Base-by-base conservation (phyloP, 192 early-diverging fungal genomes). In the Coemansia sp. region DNA sequence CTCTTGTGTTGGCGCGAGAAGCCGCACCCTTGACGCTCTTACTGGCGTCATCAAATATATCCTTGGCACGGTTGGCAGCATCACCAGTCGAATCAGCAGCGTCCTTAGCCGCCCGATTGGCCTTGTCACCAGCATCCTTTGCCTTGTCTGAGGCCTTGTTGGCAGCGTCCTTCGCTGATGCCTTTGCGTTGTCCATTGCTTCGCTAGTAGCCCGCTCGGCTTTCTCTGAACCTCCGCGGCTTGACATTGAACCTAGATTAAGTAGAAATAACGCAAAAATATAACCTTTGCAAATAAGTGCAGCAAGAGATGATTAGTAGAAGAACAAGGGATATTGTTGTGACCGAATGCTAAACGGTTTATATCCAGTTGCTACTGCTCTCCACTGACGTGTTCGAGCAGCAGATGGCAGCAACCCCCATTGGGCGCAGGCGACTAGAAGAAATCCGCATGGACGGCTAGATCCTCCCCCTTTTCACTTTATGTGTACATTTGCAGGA, bases 21-120 rank as follows among this genome's bases (percentile, higher is more conserved):
- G 74, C 74, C 4, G 69, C 74, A 6, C 68, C 68, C 54, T 67
- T 70, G 55, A 77, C 69, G 60, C 62, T 77, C 69, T 71, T 77
- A 62, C 74, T 65, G 1, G 74, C 74, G 58, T 59, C 69, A 53
- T 71, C 74, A 18, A 77, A 3, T 38, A 71, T 51, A 23, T 65
- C 65, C 56, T 70, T 68, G 62, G 74, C 74, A 50, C 62, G 66
- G 44, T 65, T 25, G 9, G 64, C 58, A 2, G 74, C 69, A 48
- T 77, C 74, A 21, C 41, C 27, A 9, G 60, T 41, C n/a, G 58
- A 48, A 26, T 55, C 47, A n/a, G 73, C 64, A 7, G 66, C 69
- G 44, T 64, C 48, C 48, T 59, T 59, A 56, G 68, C 53, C 48
- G 62, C 61, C 3, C 60, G 47, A 14, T 58, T 51, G 23, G 56